These are phyloP conservation scores for Talaromyces verruculosus DNA, from an alignment of 2,329 filamentous ascomycete genomes.

Conservation along the genomic window DNA sequence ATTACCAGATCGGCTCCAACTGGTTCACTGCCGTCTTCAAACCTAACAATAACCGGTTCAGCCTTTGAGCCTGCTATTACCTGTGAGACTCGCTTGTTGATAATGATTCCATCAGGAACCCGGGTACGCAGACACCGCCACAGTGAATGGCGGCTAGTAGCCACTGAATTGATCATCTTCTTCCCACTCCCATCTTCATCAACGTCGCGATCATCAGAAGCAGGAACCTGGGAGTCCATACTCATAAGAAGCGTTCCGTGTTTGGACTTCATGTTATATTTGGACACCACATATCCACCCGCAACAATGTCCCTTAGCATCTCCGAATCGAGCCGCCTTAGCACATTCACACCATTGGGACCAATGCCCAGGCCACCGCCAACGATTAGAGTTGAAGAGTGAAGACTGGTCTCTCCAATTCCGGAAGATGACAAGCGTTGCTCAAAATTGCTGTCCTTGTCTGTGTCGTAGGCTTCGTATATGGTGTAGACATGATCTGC, in stretches of 20 bases:
- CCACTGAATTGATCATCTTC: conserved; percentile 34
- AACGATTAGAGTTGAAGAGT: conserved; percentile 38
- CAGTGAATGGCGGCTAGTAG: conserved; percentile 40
- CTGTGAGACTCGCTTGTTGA: conserved; percentile 34
- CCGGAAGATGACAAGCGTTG: conserved; percentile 25
- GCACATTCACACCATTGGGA: conserved; percentile 43
- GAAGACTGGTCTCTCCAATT: not conserved
- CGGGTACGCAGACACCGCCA: conserved; percentile 40
- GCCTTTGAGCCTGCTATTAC: conserved; percentile 29
- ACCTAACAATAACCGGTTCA: conserved; percentile 32
- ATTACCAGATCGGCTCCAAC: conserved; percentile 44
- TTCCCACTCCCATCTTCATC: conserved; percentile 14
- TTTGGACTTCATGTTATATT: conserved; percentile 37
- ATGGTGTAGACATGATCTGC: conserved; percentile 37
- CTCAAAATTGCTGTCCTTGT: conserved; percentile 26
- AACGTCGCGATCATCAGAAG: not conserved
- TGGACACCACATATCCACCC: conserved; percentile 36
- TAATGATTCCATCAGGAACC: conserved; percentile 36
- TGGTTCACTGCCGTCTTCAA: conserved; percentile 36
- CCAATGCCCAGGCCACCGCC: conserved; percentile 42
- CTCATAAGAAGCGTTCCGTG: conserved; percentile 36
- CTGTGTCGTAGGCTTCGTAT: conserved; percentile 44
- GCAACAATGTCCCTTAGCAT: conserved; percentile 36
- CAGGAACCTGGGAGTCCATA: conserved; percentile 24
- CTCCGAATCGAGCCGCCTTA: conserved; percentile 38